Conservation (phyloP, 768 basidiomycete genomes). For the Royoungia palumana region DNA sequence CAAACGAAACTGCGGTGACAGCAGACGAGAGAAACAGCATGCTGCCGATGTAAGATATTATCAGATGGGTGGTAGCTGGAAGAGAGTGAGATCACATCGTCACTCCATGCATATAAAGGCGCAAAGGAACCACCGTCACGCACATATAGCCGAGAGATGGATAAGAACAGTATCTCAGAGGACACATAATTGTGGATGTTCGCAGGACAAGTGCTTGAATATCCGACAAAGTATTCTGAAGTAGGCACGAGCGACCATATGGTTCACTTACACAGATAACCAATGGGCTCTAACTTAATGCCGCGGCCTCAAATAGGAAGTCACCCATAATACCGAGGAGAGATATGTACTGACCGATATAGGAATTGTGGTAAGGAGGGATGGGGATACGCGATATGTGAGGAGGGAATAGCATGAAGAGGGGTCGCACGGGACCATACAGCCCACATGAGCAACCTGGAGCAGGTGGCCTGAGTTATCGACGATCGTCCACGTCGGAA, state of each 20-base stretch:
- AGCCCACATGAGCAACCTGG: background rate
- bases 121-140: background rate
- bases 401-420: too few species aligned
- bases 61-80: too few species aligned
- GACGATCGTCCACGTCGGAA: too few species aligned
- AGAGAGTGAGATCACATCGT: background rate
- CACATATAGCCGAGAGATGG: background rate
- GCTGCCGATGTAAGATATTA: background rate
- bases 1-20: background rate
- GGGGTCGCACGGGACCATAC: background rate
- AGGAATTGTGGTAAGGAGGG: background rate
- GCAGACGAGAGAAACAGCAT: slow-evolving; percentile 5
- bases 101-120: background rate
- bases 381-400: too few species aligned
- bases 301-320: background rate
- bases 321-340: background rate
- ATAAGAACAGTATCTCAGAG: too few species aligned
- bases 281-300: too few species aligned
- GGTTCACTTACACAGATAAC: too few species aligned
- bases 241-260: too few species aligned
- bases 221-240: too few species aligned
- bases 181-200: too few species aligned
- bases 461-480: too few species aligned
- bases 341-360: background rate
- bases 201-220: too few species aligned